Conservation (phyloP, 345 rosid species). For the Microthlaspi erraticum region DNA sequence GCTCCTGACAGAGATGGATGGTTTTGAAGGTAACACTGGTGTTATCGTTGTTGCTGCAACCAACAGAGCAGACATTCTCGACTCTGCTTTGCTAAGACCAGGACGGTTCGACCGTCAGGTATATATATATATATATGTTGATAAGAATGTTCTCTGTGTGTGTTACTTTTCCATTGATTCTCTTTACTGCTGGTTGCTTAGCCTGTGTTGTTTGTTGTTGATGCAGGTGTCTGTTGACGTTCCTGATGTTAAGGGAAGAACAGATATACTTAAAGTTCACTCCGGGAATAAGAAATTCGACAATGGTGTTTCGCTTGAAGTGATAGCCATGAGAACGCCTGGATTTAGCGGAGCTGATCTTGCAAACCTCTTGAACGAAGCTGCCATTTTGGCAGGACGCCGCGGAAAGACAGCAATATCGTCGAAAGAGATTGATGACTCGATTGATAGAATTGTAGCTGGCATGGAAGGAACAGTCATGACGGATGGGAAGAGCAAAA, state of each 20-base stretch:
- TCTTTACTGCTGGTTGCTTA: conserved; percentile 38
- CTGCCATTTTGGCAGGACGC: conserved; percentile 92
- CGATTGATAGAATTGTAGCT: conserved; percentile 96
- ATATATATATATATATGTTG: no score
- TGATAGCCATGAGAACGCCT: conserved; percentile 95
- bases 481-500: conserved; percentile 97
- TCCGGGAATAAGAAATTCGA: conserved; percentile 89
- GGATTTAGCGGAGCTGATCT: conserved; percentile 99
- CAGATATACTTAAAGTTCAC: conserved; percentile 92
- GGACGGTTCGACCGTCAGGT: conserved; percentile 98
- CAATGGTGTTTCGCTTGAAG: conserved; percentile 85
- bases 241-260: conserved; percentile 88
- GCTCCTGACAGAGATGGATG: conserved; percentile 97
- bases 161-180: conserved; percentile 1
- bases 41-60: conserved; percentile 93
- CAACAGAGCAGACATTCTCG: conserved; percentile 89
- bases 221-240: conserved; percentile 93
- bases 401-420: conserved; percentile 90
- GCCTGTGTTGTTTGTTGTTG: conserved; percentile 1
- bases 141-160: background rate
- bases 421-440: conserved; percentile 89
- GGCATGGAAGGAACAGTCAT: conserved; percentile 99
- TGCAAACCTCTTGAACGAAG: conserved; percentile 95
- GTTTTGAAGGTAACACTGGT: conserved; percentile 94
- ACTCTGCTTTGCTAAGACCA: conserved; percentile 88